Evolutionary conservation across 441 rosid genomes (phyloP).

Genomic region (Bocquillonia castaneifolia): DNA sequence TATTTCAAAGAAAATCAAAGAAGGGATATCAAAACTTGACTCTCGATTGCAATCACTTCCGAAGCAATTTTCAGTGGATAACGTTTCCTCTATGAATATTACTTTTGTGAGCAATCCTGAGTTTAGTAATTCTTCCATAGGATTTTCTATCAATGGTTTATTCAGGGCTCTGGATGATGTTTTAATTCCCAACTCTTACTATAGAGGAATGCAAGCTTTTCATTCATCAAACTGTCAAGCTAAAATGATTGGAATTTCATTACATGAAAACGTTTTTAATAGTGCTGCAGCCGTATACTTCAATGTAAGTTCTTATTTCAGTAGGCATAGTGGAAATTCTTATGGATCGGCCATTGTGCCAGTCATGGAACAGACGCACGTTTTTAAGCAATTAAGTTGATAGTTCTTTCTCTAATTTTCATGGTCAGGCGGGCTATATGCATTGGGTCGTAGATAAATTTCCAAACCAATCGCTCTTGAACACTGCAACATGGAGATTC

Average conservation of each 20-base stretch:
- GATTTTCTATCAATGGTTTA: constrained; percentile 56
- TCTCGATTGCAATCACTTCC: constrained; percentile 61
- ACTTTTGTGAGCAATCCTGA: constrained; percentile 54
- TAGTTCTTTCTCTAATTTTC: constrained; percentile 11
- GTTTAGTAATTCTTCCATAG: constrained; percentile 48
- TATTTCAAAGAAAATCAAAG: constrained; percentile 43
- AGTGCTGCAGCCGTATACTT: constrained; percentile 66
- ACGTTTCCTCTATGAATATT: constrained; percentile 56
- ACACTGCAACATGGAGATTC: constrained; percentile 70
- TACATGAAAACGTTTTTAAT: constrained; percentile 53
- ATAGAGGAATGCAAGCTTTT: constrained; percentile 24
- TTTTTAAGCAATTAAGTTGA: constrained; percentile 16
- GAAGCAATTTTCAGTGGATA: constrained; percentile 43
- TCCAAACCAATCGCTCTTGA: constrained; percentile 50
- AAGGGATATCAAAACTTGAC: constrained; percentile 62
- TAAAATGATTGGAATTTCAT: constrained; percentile 55
- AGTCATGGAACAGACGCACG: not conserved
- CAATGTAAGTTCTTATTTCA: constrained; percentile 45
- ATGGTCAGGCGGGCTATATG: constrained; percentile 63
- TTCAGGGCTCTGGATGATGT: constrained; percentile 33
- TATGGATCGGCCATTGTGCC: not conserved
- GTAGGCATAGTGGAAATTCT: not conserved
- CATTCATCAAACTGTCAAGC: constrained; percentile 29
- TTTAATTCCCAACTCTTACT: constrained; percentile 23
- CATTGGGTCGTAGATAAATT: constrained; percentile 46